These are phyloP conservation scores for Lolium rigidum DNA, from an alignment of 176 grass and related monocot genomes.

Conservation along the genomic window DNA sequence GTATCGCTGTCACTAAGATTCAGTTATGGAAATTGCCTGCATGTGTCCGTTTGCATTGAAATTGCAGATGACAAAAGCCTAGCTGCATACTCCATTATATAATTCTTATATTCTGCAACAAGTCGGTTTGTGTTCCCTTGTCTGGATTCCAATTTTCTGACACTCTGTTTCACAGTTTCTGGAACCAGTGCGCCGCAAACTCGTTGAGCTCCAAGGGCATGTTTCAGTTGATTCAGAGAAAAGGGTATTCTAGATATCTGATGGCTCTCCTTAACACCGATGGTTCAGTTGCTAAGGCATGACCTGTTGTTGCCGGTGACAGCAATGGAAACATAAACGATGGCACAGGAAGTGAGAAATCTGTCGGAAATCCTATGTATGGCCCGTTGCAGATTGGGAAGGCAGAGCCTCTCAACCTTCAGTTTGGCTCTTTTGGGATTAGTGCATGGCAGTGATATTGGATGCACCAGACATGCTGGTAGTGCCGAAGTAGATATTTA, in stretches of 20 bases:
- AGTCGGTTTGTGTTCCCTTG: not conserved
- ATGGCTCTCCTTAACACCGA: conserved; percentile 82
- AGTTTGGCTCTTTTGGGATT: conserved; percentile 18
- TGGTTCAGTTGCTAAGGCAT: conserved; percentile 84
- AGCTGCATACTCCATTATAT: too few species aligned
- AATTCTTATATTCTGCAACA: too few species aligned
- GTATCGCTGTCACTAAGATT: too few species aligned
- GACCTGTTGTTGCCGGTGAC: conserved; percentile 55
- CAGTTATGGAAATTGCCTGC: too few species aligned
- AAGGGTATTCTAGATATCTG: conserved; percentile 71
- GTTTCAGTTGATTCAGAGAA: conserved; percentile 87
- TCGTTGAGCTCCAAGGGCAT: conserved; percentile 81
- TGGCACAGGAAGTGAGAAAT: not conserved
- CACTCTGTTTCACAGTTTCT: not conserved
- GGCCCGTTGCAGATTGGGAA: conserved; percentile 5
- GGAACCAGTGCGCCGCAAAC: conserved; percentile 57
- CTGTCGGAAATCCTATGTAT: conserved; percentile 6
- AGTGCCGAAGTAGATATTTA: conserved; percentile 1
- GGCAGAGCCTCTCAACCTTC: not conserved
- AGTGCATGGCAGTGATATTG: conserved; percentile 3
- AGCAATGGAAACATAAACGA: conserved; percentile 25
- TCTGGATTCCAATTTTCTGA: not conserved
- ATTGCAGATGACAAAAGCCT: not conserved
- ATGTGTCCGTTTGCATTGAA: not conserved
- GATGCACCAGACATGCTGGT: not conserved